A percentile compares a stretch with the other conserved stretches of the same genome.
Conservation (phyloP, 164 flowering plant genomes). For the Vitis rupestris region DNA sequence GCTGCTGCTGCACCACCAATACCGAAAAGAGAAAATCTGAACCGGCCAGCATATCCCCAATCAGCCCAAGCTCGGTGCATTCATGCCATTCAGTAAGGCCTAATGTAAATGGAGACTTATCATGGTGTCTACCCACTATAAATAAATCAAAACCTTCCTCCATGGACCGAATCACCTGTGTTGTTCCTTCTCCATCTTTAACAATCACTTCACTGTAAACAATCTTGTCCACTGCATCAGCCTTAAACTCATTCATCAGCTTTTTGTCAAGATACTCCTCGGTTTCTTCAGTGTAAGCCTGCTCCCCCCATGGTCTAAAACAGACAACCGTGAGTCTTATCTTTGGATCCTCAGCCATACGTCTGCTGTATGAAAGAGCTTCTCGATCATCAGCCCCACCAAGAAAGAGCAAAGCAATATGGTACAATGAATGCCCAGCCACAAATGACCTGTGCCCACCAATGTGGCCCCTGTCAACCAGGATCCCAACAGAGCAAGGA, state of each 20-base stretch:
- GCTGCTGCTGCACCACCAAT: slow-evolving; percentile 41
- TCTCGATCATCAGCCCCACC: slow-evolving; percentile 28
- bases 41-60: slow-evolving; percentile 34
- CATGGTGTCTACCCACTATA: slow-evolving; percentile 34
- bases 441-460: no score
- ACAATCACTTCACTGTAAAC: slow-evolving; percentile 19
- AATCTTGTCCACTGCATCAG: background rate
- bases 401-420: slow-evolving; percentile 6
- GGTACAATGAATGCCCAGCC: background rate
- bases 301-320: background rate
- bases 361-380: slow-evolving; percentile 7
- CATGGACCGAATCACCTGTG: slow-evolving; percentile 13
- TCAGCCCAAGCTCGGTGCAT: slow-evolving; percentile 26
- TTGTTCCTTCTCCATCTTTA: slow-evolving; percentile 15
- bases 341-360: slow-evolving; percentile 11
- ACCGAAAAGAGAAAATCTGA: slow-evolving; percentile 25
- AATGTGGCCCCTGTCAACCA: no score
- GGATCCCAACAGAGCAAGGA: no score
- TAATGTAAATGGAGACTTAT: slow-evolving; percentile 4
- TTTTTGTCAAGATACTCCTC: background rate
- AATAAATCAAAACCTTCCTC: slow-evolving; percentile 25
- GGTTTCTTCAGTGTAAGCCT: no score
- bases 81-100: slow-evolving; percentile 30
- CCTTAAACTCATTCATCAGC: background rate
- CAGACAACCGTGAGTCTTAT: background rate